A percentile compares a stretch with the other conserved stretches of the same genome.
These are phyloP conservation scores for Borealophlyctis nickersoniae DNA, from an alignment of 192 early-diverging fungal genomes.

Conservation along the genomic window DNA sequence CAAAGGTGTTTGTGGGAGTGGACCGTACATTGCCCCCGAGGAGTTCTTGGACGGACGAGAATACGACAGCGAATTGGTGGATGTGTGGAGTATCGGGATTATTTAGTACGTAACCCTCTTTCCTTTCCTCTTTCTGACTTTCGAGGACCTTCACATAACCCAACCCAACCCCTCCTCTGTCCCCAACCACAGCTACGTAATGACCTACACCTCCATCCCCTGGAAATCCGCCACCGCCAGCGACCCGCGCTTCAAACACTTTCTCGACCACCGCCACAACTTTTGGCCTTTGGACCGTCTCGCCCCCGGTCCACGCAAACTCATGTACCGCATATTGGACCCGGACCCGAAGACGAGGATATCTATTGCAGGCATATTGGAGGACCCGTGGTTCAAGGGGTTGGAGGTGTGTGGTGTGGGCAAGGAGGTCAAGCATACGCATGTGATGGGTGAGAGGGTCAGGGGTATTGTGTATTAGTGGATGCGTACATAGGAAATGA, in stretches of 20 bases:
- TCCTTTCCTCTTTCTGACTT: constrained; percentile 18
- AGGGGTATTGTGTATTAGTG: too few species aligned
- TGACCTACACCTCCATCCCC: constrained; percentile 54
- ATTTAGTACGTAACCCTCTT: constrained; percentile 77
- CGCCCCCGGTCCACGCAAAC: constrained; percentile 57
- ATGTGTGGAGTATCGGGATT: constrained; percentile 93
- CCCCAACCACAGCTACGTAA: constrained; percentile 49
- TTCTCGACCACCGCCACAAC: constrained; percentile 33
- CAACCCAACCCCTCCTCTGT: neutral
- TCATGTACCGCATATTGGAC: constrained; percentile 78
- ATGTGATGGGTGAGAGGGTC: constrained; percentile 1
- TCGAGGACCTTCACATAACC: too few species aligned
- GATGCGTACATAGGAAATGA: too few species aligned
- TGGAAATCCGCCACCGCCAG: constrained; percentile 43
- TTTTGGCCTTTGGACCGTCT: constrained; percentile 78
- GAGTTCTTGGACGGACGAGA: constrained; percentile 61
- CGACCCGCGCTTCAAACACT: constrained; percentile 49
- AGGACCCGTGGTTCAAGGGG: constrained; percentile 73
- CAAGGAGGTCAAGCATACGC: constrained; percentile 19
- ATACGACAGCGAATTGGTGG: constrained; percentile 87
- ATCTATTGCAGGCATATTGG: constrained; percentile 65
- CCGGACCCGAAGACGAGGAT: constrained; percentile 71
- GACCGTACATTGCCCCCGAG: constrained; percentile 95
- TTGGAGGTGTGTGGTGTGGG: constrained; percentile 58
- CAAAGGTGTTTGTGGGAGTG: constrained; percentile 88